Evolutionary conservation across 2,329 filamentous ascomycete species (phyloP).

Genomic region (Anthostomella pinea): DNA sequence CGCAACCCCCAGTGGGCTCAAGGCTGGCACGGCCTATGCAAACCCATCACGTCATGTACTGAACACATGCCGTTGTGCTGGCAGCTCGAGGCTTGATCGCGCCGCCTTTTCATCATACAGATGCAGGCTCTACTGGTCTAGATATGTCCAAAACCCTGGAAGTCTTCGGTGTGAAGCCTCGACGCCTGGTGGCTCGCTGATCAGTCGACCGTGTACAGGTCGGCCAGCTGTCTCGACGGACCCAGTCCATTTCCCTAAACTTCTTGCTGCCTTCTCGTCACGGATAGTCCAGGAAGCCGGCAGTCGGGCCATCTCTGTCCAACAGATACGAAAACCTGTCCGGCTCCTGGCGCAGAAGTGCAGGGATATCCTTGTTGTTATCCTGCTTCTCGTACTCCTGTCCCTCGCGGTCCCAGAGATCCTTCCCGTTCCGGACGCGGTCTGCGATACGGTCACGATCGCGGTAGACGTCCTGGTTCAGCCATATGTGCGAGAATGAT

Average conservation of each 20-base stretch:
- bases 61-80: too few species aligned
- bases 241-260: not conserved
- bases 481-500: conserved; percentile 53
- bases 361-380: conserved; percentile 51
- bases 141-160: too few species aligned
- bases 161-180: too few species aligned
- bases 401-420: conserved; percentile 51
- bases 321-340: conserved; percentile 45
- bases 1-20: too few species aligned
- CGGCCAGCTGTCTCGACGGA: not conserved
- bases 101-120: too few species aligned
- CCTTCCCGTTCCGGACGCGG: conserved; percentile 48
- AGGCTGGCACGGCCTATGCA: too few species aligned
- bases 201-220: not conserved
- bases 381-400: conserved; percentile 49
- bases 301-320: conserved; percentile 43
- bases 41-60: too few species aligned
- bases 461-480: conserved; percentile 49
- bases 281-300: conserved; percentile 48
- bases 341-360: conserved; percentile 39
- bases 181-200: too few species aligned
- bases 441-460: conserved; percentile 48
- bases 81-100: too few species aligned
- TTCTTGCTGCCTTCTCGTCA: not conserved
- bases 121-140: too few species aligned